phyloP scores from a whole-genome alignment of 495 filamentous ascomycete species.

The Aspergillus kassunensis region DNA sequence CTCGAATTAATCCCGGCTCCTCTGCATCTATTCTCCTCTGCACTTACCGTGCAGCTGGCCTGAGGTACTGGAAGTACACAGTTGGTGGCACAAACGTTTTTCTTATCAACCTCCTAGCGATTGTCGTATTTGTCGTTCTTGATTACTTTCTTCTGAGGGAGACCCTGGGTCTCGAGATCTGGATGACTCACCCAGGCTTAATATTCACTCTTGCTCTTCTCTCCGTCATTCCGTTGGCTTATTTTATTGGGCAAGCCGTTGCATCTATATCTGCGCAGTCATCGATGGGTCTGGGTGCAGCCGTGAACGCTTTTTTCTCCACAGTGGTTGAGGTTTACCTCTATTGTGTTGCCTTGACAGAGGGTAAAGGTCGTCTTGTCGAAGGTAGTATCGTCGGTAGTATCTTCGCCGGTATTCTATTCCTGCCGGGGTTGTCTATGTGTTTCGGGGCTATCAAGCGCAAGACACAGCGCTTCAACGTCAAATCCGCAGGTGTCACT shows the following conservation, averaged over 20 bases:
- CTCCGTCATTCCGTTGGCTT: conserved; percentile 95
- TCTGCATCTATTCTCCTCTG: conserved; percentile 89
- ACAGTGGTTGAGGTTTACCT: conserved; percentile 97
- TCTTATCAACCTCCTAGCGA: conserved; percentile 89
- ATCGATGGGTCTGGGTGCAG: conserved; percentile 98
- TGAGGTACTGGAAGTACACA: conserved; percentile 99
- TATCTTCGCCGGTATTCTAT: conserved; percentile 94
- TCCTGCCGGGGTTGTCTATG: conserved; percentile 96
- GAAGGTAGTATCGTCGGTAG: conserved; percentile 97
- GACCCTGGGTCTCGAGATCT: conserved; percentile 62
- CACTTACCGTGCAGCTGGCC: conserved; percentile 91
- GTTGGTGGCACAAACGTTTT: conserved; percentile 98
- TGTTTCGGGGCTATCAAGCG: conserved; percentile 97
- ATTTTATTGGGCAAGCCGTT: conserved; percentile 98
- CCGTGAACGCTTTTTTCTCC: conserved; percentile 99
- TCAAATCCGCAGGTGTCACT: conserved; percentile 92
- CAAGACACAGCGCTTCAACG: conserved; percentile 98
- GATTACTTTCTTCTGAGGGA: conserved; percentile 78
- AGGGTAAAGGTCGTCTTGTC: conserved; percentile 89
- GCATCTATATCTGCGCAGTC: conserved; percentile 99
- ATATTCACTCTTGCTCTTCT: conserved; percentile 81
- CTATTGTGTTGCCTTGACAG: conserved; percentile 88
- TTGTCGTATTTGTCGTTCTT: conserved; percentile 88
- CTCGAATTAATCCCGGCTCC: conserved; percentile 61
- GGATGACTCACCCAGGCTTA: conserved; percentile 73